Conservation (phyloP, 805 yeast genomes). For the Saccharomyces kudriavzevii region DNA sequence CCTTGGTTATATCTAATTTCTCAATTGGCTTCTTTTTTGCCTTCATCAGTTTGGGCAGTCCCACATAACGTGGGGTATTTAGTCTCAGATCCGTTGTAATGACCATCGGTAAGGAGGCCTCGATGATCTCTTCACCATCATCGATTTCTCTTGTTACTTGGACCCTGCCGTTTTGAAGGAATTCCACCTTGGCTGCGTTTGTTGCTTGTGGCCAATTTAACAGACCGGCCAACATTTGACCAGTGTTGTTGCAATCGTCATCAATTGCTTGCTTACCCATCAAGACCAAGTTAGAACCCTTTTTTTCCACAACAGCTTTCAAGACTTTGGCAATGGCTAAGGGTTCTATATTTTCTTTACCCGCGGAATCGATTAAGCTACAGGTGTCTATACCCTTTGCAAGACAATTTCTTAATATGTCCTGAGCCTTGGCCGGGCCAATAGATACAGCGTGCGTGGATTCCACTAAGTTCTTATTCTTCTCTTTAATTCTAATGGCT, state of each 20-base stretch:
- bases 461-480: constrained; percentile 60
- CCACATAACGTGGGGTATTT: constrained; percentile 93
- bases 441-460: constrained; percentile 84
- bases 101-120: constrained; percentile 72
- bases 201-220: constrained; percentile 96
- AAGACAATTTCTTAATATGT: constrained; percentile 76
- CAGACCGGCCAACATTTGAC: constrained; percentile 91
- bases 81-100: constrained; percentile 90
- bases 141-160: constrained; percentile 87
- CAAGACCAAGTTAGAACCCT: constrained; percentile 68
- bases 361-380: constrained; percentile 72
- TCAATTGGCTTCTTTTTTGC: constrained; percentile 94
- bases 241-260: constrained; percentile 90
- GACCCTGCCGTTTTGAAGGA: constrained; percentile 43
- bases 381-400: constrained; percentile 93
- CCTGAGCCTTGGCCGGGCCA: constrained; percentile 82
- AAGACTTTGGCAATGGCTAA: constrained; percentile 82
- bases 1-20: constrained; percentile 47
- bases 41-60: constrained; percentile 94
- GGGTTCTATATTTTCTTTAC: constrained; percentile 62
- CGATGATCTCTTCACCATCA: constrained; percentile 83
- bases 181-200: constrained; percentile 76
- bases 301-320: constrained; percentile 59
- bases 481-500: constrained; percentile 69
- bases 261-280: constrained; percentile 97